Conservation (phyloP, 1,284 basidiomycete genomes). For the Malassezia nana region DNA sequence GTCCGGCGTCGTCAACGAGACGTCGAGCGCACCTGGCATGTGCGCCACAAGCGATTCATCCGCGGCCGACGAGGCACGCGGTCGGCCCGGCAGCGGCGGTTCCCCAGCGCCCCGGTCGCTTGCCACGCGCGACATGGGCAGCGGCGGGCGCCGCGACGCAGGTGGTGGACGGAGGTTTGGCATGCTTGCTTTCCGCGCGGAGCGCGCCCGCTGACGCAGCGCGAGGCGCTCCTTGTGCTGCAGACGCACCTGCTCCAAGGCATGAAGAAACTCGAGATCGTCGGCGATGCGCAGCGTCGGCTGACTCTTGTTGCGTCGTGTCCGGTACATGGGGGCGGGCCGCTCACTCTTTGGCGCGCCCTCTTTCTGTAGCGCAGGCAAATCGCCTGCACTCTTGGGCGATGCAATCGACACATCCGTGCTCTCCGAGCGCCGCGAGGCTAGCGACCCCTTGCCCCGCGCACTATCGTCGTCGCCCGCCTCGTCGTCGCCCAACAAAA, state of each 20-base stretch:
- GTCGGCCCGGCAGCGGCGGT: neutral
- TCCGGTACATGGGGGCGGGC: constrained; percentile 9
- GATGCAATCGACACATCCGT: neutral
- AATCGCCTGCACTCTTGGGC: neutral
- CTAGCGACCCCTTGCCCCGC: neutral
- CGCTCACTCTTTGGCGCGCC: neutral
- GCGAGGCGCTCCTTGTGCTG: constrained; percentile 29
- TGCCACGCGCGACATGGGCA: neutral
- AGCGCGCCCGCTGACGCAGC: constrained; percentile 7
- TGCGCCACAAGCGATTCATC: neutral
- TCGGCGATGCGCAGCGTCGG: constrained; percentile 38
- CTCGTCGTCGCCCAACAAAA: neutral
- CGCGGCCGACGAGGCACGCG: constrained; percentile 6
- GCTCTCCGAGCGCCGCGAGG: neutral
- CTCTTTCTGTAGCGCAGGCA: neutral
- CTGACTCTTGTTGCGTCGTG: constrained; percentile 31
- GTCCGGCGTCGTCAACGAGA: neutral
- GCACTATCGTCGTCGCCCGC: neutral
- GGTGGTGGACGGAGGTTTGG: constrained; percentile 13
- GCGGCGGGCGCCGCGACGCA: neutral
- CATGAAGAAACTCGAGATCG: constrained; percentile 36
- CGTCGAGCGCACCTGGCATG: neutral
- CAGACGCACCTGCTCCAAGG: constrained; percentile 32
- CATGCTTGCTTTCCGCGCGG: constrained; percentile 17
- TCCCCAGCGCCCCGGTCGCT: neutral